Evolutionary conservation across 768 basidiomycete species (phyloP), one percentile per base, ranked within the genome.

Genomic region (Lepiota venenata): DNA sequence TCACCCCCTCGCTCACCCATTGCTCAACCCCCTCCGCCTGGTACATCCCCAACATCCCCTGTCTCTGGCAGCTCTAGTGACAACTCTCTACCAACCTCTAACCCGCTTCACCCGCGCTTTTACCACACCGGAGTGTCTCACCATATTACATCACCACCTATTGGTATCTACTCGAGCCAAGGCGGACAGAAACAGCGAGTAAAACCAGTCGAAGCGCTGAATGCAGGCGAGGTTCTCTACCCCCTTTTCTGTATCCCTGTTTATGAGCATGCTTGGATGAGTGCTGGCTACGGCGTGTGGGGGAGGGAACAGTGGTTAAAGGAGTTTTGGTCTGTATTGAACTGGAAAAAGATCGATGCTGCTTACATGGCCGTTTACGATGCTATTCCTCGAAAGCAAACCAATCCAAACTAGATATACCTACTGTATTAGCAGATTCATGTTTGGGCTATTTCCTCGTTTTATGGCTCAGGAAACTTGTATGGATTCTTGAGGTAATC

Each of bases 261-360:
- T 4, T 81, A 93, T 60, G 91, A 93, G 67, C 93, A 92, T 60
- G 86, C 87, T 22, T 96, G 92, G 91, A 75, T 96, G 63, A 75
- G 77, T 46, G 85, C 88, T 18, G 90, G 88, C 37, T 93, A 87
- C 59, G 93, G 93, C 4, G 81, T 96, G 4, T 93, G 91, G 90
- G 93, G 93, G 21, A 90, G 91, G 70, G 91, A 95, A 66, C 79
- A 79, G 61, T 96, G 92, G 78, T 65, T 95, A 64, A 81, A 77
- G 61, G 79, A 85, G 64, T 93, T 94, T 71, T 96, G 92, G 91
- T 75, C 73, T 9, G 88, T 87, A 18, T 68, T 95, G 50, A 77
- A 96, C 66, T 96, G 93, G 93, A 61, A 69, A 37, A 82, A 79
- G 63, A 81, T 88, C 56, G 74, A 73, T 64, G 47, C 60, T 49